A percentile compares a stretch with the other conserved stretches of the same genome.
Evolutionary conservation across 495 filamentous ascomycete genomes (phyloP).

Genomic region (Penicillium angulare): DNA sequence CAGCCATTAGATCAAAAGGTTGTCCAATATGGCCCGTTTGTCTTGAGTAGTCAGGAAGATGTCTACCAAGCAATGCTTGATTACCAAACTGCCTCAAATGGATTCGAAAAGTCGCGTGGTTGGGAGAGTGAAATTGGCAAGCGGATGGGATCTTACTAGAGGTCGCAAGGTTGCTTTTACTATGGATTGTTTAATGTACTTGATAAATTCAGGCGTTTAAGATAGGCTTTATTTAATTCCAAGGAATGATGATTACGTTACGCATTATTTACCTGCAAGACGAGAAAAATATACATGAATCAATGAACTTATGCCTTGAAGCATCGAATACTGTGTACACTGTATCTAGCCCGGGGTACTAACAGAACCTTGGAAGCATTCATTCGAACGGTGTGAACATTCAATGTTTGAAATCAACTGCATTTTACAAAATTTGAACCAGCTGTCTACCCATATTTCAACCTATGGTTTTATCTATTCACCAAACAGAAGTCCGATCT

Average conservation of each 20-base stretch:
- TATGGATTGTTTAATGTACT: background rate
- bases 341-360: no score
- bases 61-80: slow-evolving; percentile 90
- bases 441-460: no score
- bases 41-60: slow-evolving; percentile 77
- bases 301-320: no score
- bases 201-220: background rate
- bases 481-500: no score
- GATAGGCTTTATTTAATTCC: background rate
- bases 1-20: slow-evolving; percentile 87
- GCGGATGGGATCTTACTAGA: slow-evolving; percentile 52
- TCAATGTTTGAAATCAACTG: no score
- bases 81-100: slow-evolving; percentile 79
- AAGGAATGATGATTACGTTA: background rate
- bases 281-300: no score
- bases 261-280: background rate
- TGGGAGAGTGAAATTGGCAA: slow-evolving; percentile 97
- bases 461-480: no score
- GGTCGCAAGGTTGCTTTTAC: background rate
- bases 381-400: no score
- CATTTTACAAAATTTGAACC: no score
- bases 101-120: slow-evolving; percentile 79
- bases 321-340: no score
- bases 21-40: slow-evolving; percentile 96
- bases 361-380: no score